Evolutionary conservation across 257 asterid species (phyloP), one percentile per base, ranked within the genome.

Genomic region (Linaria vulgaris): DNA sequence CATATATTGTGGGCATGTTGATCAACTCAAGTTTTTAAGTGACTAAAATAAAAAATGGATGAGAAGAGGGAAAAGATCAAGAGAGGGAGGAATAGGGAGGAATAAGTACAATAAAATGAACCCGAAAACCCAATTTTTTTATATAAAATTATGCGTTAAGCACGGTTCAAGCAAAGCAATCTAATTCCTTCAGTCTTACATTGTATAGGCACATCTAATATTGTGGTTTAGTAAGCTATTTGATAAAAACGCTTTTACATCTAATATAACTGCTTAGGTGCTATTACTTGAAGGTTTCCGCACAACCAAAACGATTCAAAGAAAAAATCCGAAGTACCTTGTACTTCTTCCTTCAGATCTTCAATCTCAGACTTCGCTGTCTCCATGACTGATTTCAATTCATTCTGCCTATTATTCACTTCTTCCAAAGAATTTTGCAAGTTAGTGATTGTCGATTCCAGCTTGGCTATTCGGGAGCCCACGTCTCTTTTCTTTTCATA

Each of bases 401-500:
- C 88, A 64, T 46, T 70, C 82, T 87, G 95, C 67, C 73, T 83
- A 65, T 77, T 72, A 78, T 85, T 85, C 47, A 84, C 82, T 56
- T 78, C 86, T 71, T 78, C 66, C 75, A 87, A 58, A 61, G 87
- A 66, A 59, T 66, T 80, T 73, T 80, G 74, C 64, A 84, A 78
- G 74, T 74, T 79, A 53, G 69, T 56, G 22, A 85, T 76, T 56
- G 91, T 78, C 16, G 96, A 60, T 72, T 86, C 92, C 78, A 94
- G 80, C 79, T 94, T 90, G 75, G 85, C 62, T 61, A 94, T 94
- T 62, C 95, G 85, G 61, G 95, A 81, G 63, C 87, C 96, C 64
- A 74, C 76, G n/a, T 86, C 97, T 61, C 92, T 88, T 80, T 85
- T 90, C 74, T 80, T 88, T 80, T 94, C 99, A 63, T 90, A 94